phyloP scores from a whole-genome alignment of 2,329 filamentous ascomycete genomes.

The Trichoderma sp. region DNA sequence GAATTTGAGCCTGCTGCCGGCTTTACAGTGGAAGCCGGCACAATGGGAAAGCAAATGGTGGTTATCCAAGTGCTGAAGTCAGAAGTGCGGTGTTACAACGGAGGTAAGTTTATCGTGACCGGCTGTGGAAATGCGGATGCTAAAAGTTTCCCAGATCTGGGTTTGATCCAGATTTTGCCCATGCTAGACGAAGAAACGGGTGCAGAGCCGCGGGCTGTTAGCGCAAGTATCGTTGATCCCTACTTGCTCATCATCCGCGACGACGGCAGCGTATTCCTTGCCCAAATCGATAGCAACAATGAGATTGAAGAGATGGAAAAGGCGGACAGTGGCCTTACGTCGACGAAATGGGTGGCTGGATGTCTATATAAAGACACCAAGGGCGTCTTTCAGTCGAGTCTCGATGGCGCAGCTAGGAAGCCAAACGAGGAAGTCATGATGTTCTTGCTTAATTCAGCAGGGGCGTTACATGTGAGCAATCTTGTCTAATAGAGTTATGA shows the following conservation, averaged over 20 bases:
- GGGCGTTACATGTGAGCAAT: slow-evolving; percentile 66
- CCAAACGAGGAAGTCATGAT: slow-evolving; percentile 57
- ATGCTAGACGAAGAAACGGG: slow-evolving; percentile 90
- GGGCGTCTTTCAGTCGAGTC: slow-evolving; percentile 49
- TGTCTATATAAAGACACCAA: slow-evolving; percentile 73
- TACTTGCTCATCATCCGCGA: slow-evolving; percentile 81
- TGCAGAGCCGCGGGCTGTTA: slow-evolving; percentile 72
- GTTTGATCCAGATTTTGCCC: slow-evolving; percentile 84
- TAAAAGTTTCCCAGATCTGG: slow-evolving; percentile 59
- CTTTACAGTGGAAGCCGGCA: slow-evolving; percentile 79
- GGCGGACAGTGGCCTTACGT: slow-evolving; percentile 52
- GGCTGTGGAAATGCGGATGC: background rate
- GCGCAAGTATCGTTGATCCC: slow-evolving; percentile 80
- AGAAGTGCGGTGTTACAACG: slow-evolving; percentile 87
- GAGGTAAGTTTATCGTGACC: slow-evolving; percentile 55
- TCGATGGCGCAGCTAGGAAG: slow-evolving; percentile 39
- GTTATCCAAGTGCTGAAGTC: slow-evolving; percentile 85
- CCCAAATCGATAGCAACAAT: slow-evolving; percentile 70
- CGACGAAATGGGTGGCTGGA: slow-evolving; percentile 75
- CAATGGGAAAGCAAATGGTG: slow-evolving; percentile 73
- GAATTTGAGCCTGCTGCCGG: slow-evolving; percentile 92
- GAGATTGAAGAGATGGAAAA: slow-evolving; percentile 81
- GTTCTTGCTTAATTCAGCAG: slow-evolving; percentile 73
- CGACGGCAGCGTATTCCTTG: slow-evolving; percentile 75
- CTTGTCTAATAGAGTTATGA: background rate